A percentile compares a stretch with the other conserved stretches of the same genome.
Conservation (phyloP, 495 filamentous ascomycete species). For the Lasiosphaeris hirsuta region DNA sequence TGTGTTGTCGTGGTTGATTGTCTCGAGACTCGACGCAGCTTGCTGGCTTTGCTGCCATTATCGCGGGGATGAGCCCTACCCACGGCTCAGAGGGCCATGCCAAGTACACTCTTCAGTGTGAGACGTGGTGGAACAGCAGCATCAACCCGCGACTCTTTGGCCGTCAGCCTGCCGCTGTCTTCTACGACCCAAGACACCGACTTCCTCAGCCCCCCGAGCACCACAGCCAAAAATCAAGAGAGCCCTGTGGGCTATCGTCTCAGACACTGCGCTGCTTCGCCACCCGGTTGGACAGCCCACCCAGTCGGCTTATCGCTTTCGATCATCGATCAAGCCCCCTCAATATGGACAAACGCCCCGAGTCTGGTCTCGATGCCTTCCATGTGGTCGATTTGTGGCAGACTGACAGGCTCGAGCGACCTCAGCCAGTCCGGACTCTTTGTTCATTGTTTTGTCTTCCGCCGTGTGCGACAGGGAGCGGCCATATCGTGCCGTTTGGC, state of each 20-base stretch:
- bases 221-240: too few relatives aligned
- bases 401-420: background rate
- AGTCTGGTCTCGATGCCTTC: slow-evolving; percentile 1
- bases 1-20: too few relatives aligned
- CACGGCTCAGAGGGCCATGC: background rate
- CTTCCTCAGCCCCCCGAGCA: slow-evolving; percentile 4
- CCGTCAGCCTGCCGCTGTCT: slow-evolving; percentile 10
- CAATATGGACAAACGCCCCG: background rate
- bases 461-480: background rate
- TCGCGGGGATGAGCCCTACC: slow-evolving; percentile 7
- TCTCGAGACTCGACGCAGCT: too few relatives aligned
- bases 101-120: background rate
- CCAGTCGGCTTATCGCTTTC: too few relatives aligned
- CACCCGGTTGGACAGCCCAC: background rate
- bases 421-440: background rate
- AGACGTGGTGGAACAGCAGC: slow-evolving; percentile 9
- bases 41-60: background rate
- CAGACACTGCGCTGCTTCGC: slow-evolving; percentile 9
- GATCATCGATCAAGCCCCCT: too few relatives aligned
- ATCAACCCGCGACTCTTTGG: slow-evolving; percentile 8
- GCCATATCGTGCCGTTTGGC: background rate
- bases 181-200: background rate
- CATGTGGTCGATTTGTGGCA: too few relatives aligned
- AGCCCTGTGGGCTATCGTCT: background rate
- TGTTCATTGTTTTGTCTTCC: too few relatives aligned